Evolutionary conservation across 2,329 filamentous ascomycete species (phyloP).

Genomic region (Aspergillus versicolor): DNA sequence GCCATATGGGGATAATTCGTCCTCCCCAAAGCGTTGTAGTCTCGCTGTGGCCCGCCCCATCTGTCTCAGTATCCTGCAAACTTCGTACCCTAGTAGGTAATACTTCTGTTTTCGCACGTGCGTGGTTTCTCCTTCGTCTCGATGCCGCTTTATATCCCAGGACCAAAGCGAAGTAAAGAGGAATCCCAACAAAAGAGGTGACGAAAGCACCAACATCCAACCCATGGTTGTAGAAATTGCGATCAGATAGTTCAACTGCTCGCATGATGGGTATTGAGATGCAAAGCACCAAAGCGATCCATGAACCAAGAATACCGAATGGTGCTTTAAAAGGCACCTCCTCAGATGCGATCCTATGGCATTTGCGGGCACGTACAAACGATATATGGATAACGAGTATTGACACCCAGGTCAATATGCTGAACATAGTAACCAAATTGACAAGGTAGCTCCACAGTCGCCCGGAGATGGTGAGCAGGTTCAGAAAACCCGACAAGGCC

Average conservation of each 20-base stretch:
- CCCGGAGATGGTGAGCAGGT: slow-evolving; percentile 56
- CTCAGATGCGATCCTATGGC: slow-evolving; percentile 57
- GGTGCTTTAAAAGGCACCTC: slow-evolving; percentile 66
- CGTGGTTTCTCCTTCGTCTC: slow-evolving; percentile 47
- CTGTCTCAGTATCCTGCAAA: background rate
- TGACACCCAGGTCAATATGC: slow-evolving; percentile 65
- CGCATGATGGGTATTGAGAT: slow-evolving; percentile 74
- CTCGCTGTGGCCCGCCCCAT: background rate
- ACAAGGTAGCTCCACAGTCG: slow-evolving; percentile 64
- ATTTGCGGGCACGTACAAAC: slow-evolving; percentile 62
- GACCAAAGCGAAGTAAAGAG: slow-evolving; percentile 67
- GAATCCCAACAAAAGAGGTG: slow-evolving; percentile 73
- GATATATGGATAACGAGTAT: slow-evolving; percentile 66
- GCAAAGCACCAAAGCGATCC: slow-evolving; percentile 66
- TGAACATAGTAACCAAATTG: slow-evolving; percentile 66
- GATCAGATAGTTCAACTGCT: slow-evolving; percentile 70
- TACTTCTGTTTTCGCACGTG: slow-evolving; percentile 61
- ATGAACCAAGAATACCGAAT: slow-evolving; percentile 67
- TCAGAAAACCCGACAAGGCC: slow-evolving; percentile 66
- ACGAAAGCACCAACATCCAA: slow-evolving; percentile 73
- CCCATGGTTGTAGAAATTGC: slow-evolving; percentile 41
- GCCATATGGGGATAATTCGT: slow-evolving; percentile 9
- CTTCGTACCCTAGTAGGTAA: slow-evolving; percentile 56
- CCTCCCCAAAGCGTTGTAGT: background rate
- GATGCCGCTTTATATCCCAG: slow-evolving; percentile 63